Percentiles rank a stretch among this genome's conserved stretches.
These are phyloP conservation scores for Torrubiellomyces zombiae DNA, from an alignment of 2,329 filamentous ascomycete species.

Conservation along the genomic window DNA sequence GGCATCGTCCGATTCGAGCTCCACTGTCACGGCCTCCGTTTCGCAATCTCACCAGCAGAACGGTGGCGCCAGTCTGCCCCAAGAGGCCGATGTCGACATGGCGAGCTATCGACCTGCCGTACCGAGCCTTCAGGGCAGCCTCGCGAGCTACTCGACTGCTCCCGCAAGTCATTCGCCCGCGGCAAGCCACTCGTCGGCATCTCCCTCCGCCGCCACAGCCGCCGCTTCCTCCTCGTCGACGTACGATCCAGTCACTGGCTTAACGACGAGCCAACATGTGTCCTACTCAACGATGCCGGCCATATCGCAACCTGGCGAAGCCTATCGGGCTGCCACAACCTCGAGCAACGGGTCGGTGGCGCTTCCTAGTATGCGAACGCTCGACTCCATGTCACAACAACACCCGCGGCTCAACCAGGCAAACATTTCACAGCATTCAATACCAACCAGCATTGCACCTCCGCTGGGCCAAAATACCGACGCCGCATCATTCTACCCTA, in stretches of 20 bases:
- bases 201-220: conserved; percentile 3
- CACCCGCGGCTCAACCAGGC: conserved; percentile 8
- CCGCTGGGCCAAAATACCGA: conserved; percentile 12
- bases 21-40: conserved; percentile 5
- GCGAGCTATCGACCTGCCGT: conserved; percentile 12
- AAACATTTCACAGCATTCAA: conserved; percentile 15
- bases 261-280: conserved; percentile 13
- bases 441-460: conserved; percentile 19
- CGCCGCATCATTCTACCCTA: conserved; percentile 25
- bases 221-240: conserved; percentile 8
- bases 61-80: conserved; percentile 15
- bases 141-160: conserved; percentile 11
- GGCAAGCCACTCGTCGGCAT: conserved; percentile 4
- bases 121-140: conserved; percentile 9
- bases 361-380: conserved; percentile 24
- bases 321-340: conserved; percentile 14
- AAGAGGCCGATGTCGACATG: conserved; percentile 16
- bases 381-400: conserved; percentile 17
- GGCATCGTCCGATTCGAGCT: conserved; percentile 5
- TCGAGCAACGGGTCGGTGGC: conserved; percentile 14
- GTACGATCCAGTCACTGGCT: conserved; percentile 8
- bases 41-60: conserved; percentile 12
- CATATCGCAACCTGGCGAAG: conserved; percentile 10
- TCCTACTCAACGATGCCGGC: conserved; percentile 13
- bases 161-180: conserved; percentile 3